Base-by-base conservation (phyloP, 306 rosid genomes). In the barrel medic (Medicago truncatula) region DNA sequence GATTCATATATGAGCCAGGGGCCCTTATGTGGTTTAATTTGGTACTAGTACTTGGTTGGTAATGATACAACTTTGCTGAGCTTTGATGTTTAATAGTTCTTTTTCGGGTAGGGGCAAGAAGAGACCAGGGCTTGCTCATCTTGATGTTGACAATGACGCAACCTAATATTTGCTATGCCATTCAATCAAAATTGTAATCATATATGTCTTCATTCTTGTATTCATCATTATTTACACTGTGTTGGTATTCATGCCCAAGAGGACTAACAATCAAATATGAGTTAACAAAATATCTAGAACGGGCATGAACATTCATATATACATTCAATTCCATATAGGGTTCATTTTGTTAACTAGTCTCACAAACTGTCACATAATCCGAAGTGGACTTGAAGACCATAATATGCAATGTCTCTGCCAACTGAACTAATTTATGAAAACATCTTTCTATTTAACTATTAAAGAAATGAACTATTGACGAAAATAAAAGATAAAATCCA, bases 171-270 rank as follows among this genome's bases (percentile, higher is more conserved):
- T 41, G 40, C 53, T 63, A 40, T 39, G 36, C 10, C 67, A 7
- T 40, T 63, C 54, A 47, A 78, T 68, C 86, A 41, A 67, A 82
- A 7, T 17, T 62, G 58, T 59, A 79, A 71, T 72, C 9, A 57
- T 67, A 21, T 21, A 21, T 21, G 23, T 21, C 23, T 21, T 21
- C 23, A 21, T 21, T 21, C 23, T 1, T 2, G 23, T 21, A 21
- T 21, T 21, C 23, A 21, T 21, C 23, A 21, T 21, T 21, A 21
- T 21, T 21, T 21, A 2, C 23, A 21, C 23, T 61, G 47, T 68
- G 70, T 68, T 28, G 7, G 69, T 50, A 78, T 58, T 78, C 81
- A 83, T 83, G 49, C 4, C 54, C 38, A 47, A 43, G 13, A 44
- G 62, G 74, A 74, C 77, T 78, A 49, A 64, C 38, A 20, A 57